phyloP scores from a whole-genome alignment of 2,329 filamentous ascomycete genomes.

The Xylaria sp. region DNA sequence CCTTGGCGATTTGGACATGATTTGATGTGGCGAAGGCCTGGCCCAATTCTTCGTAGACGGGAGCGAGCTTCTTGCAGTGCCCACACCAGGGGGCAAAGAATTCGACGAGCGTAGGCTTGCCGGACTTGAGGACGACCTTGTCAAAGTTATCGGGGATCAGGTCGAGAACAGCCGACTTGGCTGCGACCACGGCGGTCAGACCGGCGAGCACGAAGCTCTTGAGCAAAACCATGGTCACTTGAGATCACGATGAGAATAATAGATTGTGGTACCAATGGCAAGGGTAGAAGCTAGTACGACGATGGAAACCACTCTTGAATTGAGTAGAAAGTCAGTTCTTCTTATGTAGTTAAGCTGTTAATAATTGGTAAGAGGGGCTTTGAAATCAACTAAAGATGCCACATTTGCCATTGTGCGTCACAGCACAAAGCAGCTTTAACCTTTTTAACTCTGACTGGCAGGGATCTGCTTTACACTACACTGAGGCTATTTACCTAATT shows the following conservation, averaged over 20 bases:
- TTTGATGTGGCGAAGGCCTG: constrained; percentile 75
- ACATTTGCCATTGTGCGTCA: constrained; percentile 40
- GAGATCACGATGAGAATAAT: constrained; percentile 24
- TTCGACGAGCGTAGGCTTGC: constrained; percentile 95
- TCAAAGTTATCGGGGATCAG: constrained; percentile 93
- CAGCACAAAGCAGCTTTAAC: constrained; percentile 21
- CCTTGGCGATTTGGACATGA: constrained; percentile 88
- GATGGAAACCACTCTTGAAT: constrained; percentile 3
- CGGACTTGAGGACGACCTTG: constrained; percentile 84
- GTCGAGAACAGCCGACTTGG: constrained; percentile 87
- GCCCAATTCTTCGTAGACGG: constrained; percentile 92
- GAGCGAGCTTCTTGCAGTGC: constrained; percentile 97
- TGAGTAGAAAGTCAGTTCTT: constrained; percentile 9
- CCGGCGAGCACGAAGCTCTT: constrained; percentile 69
- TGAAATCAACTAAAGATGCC: constrained; percentile 41
- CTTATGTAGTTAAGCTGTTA: constrained; percentile 26
- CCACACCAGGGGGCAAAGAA: constrained; percentile 99
- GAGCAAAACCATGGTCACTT: constrained; percentile 60
- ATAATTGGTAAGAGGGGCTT: constrained; percentile 31
- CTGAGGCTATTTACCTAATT: background rate
- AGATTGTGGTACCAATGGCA: constrained; percentile 1
- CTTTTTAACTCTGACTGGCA: constrained; percentile 30
- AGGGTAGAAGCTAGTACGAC: constrained; percentile 11
- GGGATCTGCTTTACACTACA: constrained; percentile 32
- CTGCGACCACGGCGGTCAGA: constrained; percentile 66